Conservation (phyloP, 176 grass and related monocot species). For the Raddia distichophylla region DNA sequence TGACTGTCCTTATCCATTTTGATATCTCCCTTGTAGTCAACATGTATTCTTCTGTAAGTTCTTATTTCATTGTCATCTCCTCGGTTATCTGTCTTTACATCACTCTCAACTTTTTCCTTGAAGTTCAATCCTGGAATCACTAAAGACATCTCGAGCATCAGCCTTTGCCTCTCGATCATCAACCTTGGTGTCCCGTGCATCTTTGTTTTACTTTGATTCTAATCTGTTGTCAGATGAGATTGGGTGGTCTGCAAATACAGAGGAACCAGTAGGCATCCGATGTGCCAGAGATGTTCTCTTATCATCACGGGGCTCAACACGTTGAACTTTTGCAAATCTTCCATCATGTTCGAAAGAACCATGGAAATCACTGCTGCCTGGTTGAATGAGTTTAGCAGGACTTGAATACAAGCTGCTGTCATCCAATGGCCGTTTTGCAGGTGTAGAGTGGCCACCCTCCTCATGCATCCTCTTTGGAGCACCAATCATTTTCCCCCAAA, state of each 20-base stretch:
- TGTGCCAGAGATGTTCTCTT: conserved; percentile 60
- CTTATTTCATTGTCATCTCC: conserved; percentile 59
- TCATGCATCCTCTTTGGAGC: conserved; percentile 76
- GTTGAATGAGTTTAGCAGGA: conserved; percentile 58
- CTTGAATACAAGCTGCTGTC: conserved; percentile 54
- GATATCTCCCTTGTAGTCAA: conserved; percentile 53
- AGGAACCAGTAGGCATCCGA: conserved; percentile 49
- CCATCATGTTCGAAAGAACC: conserved; percentile 68
- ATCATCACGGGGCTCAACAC: conserved; percentile 77
- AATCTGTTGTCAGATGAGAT: conserved; percentile 57
- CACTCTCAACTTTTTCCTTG: conserved; percentile 61
- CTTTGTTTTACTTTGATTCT: conserved; percentile 64
- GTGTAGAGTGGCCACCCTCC: conserved; percentile 68
- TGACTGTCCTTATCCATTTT: conserved; percentile 69
- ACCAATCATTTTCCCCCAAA: conserved; percentile 62
- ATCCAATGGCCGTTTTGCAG: conserved; percentile 67
- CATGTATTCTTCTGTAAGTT: conserved; percentile 48
- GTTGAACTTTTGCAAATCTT: conserved; percentile 62
- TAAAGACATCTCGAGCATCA: conserved; percentile 48
- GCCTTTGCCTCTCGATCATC: conserved; percentile 53
- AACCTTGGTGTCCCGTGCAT: conserved; percentile 54
- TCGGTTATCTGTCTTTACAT: conserved; percentile 56
- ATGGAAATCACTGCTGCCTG: conserved; percentile 60
- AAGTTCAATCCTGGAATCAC: conserved; percentile 46
- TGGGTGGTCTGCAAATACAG: conserved; percentile 45